Evolutionary conservation across 2,329 filamentous ascomycete genomes (phyloP).

Genomic region (Pyrenochaeta sp.): DNA sequence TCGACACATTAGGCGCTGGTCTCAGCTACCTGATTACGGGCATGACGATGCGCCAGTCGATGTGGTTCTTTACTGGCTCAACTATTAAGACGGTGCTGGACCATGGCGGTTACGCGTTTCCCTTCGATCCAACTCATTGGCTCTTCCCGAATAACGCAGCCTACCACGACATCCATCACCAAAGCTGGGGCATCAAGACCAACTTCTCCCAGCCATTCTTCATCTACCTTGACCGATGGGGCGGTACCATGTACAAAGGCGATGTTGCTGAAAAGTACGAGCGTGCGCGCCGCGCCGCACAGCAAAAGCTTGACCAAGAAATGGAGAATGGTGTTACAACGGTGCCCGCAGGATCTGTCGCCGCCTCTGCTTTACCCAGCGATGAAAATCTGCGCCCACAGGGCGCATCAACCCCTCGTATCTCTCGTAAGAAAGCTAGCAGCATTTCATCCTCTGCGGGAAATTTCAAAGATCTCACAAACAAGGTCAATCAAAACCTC

Average conservation of each 20-base stretch:
- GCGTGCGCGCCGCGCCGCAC: slow-evolving; percentile 61
- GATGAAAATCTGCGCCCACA: slow-evolving; percentile 37
- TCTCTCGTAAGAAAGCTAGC: slow-evolving; percentile 51
- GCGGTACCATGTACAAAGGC: slow-evolving; percentile 82
- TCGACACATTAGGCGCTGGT: slow-evolving; percentile 88
- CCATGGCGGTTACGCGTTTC: slow-evolving; percentile 95
- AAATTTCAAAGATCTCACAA: slow-evolving; percentile 54
- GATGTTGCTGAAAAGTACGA: slow-evolving; percentile 67
- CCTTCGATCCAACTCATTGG: slow-evolving; percentile 91
- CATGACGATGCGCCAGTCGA: slow-evolving; percentile 85
- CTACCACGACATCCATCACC: slow-evolving; percentile 98
- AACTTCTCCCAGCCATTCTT: slow-evolving; percentile 94
- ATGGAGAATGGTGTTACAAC: slow-evolving; percentile 37
- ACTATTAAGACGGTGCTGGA: slow-evolving; percentile 98
- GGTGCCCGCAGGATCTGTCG: slow-evolving; percentile 17
- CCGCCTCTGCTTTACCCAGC: slow-evolving; percentile 21
- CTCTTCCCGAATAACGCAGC: slow-evolving; percentile 93
- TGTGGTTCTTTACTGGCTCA: slow-evolving; percentile 86
- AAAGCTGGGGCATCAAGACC: slow-evolving; percentile 98
- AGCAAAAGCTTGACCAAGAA: slow-evolving; percentile 64
- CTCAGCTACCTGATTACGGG: slow-evolving; percentile 81
- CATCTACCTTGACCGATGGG: slow-evolving; percentile 87
- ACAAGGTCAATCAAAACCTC: slow-evolving; percentile 55
- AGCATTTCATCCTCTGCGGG: slow-evolving; percentile 48
- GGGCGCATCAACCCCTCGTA: slow-evolving; percentile 47